Base-by-base conservation (phyloP, 768 basidiomycete species). In the Rhodosporidiobolus sp. region DNA sequence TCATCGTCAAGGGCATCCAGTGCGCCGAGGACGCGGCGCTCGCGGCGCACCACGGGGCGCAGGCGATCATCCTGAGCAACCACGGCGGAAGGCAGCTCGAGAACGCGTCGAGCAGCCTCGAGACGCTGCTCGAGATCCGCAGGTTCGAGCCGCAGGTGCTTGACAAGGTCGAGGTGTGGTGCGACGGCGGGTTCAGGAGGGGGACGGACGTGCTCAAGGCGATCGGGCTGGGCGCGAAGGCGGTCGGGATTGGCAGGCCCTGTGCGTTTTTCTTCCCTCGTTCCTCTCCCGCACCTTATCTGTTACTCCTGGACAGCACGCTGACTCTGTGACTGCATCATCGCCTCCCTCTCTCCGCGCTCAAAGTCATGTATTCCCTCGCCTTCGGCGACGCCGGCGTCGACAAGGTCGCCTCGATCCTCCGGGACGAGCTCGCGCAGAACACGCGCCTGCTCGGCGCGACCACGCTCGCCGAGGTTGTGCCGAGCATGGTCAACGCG, bases 11-110 rank as follows among this genome's bases (percentile, higher is more conserved):
- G 62, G 83, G 83, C 26, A 77, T 83, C 57, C 79, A 72, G 43
- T 73, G 80, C 0, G 77, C 78, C 26, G 79, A 83, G 87, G 94
- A 96, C 82, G 92, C 90, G 4, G 86, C 91, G 53, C 86, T 92
- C 57, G 93, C 93, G 38, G 87, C 86, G 26, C 88, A 94, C 72
- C 86, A 89, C 43, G 91, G 92, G 20, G 88, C 91, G 26, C 88
- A 94, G 67, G 94, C 90, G 9, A 92, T 97, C 72, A 84, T 94
- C 67, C 82, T 97, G 16, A 91, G 90, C 1, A 97, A 97, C 76
- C 94, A 97, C 77, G 94, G 94, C 66, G 94, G 78, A 49, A 52
- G 79, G 56, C 77, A 80, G 60, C 69, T 79, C 50, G 75, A 80
- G 35, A 79, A 78, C 57, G 72, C 74, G 11, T 69, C 74, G 63